These are phyloP conservation scores for Aspergillus costaricaensis DNA, from an alignment of 2,329 filamentous ascomycete genomes.

Conservation along the genomic window DNA sequence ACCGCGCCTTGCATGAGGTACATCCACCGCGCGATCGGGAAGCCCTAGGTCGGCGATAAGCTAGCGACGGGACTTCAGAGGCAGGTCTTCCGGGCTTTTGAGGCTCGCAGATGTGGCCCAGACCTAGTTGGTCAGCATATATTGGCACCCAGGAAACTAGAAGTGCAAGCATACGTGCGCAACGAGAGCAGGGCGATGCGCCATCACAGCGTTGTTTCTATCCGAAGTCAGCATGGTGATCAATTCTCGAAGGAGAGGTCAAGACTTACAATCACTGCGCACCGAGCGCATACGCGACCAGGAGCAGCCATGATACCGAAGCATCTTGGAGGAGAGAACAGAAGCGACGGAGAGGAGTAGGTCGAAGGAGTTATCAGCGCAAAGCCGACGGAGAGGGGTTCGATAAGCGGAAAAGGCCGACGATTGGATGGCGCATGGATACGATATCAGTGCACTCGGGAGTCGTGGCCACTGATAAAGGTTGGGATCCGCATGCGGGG, in stretches of 20 bases:
- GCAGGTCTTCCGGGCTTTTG: slow-evolving; percentile 13
- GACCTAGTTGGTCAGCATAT: slow-evolving; percentile 15
- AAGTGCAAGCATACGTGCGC: slow-evolving; percentile 20
- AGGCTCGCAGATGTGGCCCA: slow-evolving; percentile 27
- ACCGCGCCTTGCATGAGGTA: slow-evolving; percentile 30
- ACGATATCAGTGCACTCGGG: not conserved
- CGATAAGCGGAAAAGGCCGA: no score
- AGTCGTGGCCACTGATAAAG: not conserved
- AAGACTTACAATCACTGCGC: not conserved
- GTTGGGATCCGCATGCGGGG: no score
- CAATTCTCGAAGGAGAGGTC: not conserved
- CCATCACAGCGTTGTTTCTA: slow-evolving; percentile 35
- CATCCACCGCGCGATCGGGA: slow-evolving; percentile 30
- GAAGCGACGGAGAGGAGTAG: not conserved
- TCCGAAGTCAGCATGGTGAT: not conserved
- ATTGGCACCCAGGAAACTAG: not conserved
- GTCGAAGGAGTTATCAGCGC: not conserved
- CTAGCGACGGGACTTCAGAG: not conserved
- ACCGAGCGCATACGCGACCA: not conserved
- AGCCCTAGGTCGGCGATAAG: slow-evolving; percentile 23
- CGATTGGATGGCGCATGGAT: not conserved
- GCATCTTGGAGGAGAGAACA: not conserved
- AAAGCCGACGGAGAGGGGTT: no score
- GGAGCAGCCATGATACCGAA: not conserved
- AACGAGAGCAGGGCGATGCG: slow-evolving; percentile 27